Base-by-base conservation (phyloP, 2,329 filamentous ascomycete species). In the Knufia petricola region DNA sequence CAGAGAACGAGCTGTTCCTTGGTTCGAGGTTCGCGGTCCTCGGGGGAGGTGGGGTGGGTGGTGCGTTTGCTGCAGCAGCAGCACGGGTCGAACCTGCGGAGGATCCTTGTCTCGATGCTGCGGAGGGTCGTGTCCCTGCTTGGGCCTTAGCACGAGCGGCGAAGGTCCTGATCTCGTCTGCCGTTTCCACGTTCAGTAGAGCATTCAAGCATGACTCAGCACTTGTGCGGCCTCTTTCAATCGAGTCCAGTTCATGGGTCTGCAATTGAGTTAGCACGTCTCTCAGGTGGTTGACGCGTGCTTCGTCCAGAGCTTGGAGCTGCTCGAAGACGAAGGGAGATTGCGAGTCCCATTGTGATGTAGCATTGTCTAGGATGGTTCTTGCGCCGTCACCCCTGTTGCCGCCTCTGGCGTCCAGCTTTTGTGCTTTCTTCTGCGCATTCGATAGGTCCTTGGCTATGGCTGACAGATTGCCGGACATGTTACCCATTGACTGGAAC, bases 301-400 rank as follows among this genome's bases (percentile, higher is more conserved):
- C 82, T 69, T 98, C 92, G 62, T 98, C 92, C 26, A 94, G 72
- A 4, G 86, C 84, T 64, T 98, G 92, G 21, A 98, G 77, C 52
- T 83, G 85, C 67, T 98, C 92, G 62, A 94, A 95, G 52, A 95
- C 84, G 66, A 87, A 96, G 1, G 92, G 92, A 12, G 92, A 87
- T 65, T 95, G 88, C 1, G 87, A 88, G 49, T 95, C 83, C 92
- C 92, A 98, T 63, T 94, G 85, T 56, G 83, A 77, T 38, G 75
- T 79, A n/a, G 87, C 84, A 52, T 80, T 80, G 55, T 94, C 85
- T 37, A 94, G 78, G 55, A 81, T 82, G 15, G 79, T 72, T 9
- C 79, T 75, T 66, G 92, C 94, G 50, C 81, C 79, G 2, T 82
- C 76, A 59, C 64, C 65, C 46, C 80, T 88, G 66, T 83, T 87